Conservation (phyloP, 345 rosid genomes). For the Tarenaya hassleriana region DNA sequence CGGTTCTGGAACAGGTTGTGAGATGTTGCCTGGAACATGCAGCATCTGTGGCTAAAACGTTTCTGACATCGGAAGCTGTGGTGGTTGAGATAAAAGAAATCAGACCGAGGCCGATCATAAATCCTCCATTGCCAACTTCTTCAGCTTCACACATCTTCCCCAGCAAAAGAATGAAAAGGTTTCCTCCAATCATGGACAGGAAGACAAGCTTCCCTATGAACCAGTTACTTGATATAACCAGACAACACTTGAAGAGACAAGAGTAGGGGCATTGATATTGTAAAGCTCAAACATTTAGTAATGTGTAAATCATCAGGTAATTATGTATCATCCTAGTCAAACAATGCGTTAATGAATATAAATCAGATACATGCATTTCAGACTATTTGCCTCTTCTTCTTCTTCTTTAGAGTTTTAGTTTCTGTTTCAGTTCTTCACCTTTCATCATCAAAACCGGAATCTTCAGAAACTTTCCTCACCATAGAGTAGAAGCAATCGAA, state of each 20-base stretch:
- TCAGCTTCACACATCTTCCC: constrained; percentile 26
- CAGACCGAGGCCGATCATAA: constrained; percentile 40
- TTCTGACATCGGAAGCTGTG: constrained; percentile 71
- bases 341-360: too few relatives aligned
- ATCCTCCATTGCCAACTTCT: constrained; percentile 37
- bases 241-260: too few relatives aligned
- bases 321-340: too few relatives aligned
- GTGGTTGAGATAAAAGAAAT: constrained; percentile 63
- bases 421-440: too few relatives aligned
- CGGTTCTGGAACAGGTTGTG: constrained; percentile 49
- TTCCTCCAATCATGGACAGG: constrained; percentile 28
- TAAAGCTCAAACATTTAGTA: too few relatives aligned
- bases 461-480: too few relatives aligned
- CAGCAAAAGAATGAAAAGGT: constrained; percentile 17
- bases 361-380: too few relatives aligned
- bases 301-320: too few relatives aligned
- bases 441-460: not conserved
- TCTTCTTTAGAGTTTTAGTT: too few relatives aligned
- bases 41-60: constrained; percentile 79
- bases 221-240: too few relatives aligned
- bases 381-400: too few relatives aligned
- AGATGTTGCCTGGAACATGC: constrained; percentile 93
- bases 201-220: constrained; percentile 25
- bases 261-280: too few relatives aligned
- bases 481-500: constrained; percentile 20